Base-by-base conservation (phyloP, 345 rosid genomes). In the Ceriops zippeliana region DNA sequence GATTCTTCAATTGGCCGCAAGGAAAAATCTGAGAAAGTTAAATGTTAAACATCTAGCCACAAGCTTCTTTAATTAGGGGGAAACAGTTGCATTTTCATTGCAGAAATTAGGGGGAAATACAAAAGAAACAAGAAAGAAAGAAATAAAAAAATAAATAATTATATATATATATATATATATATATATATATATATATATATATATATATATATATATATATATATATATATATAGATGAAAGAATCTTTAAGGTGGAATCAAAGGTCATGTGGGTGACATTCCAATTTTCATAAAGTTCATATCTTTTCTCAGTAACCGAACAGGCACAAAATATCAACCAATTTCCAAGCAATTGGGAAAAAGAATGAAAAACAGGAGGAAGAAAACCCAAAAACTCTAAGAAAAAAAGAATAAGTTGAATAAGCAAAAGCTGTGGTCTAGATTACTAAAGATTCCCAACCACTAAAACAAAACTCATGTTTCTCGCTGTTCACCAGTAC, bases 11-110 rank as follows among this genome's bases (percentile, higher is more conserved):
- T 38, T 38, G 62, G 67, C 51, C 20, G 28, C 1, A 10, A 3
- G 32, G 42, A 28, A 56, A 61, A 58, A 56, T 32, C 68, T 70
- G 68, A 27, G 54, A 28, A 37, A 54, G 35, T 2, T 8, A 47
- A 56, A 56, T 11, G 10, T 11, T 8, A 56, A n/a, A 56, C 10
- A 11, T 21, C 59, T 3, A 56, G 59, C 59, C 3, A 24, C 31
- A 13, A 56, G 6, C 17, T 27, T 24, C 59, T 27, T 22, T 24
- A 56, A 24, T 56, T 4, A 5, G 31, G 6, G 27, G 3, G 16
- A 63, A 6, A n/a, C 35, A 46, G 34, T 63, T 5, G 24, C 4
- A 6, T 21, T 32, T 34, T 10, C 26, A 47, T 46, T 16, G 19
- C 13, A 32, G 5, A 66, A 53, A 6, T 5, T 21, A 38, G 10